These are phyloP conservation scores for Chlorencoelia australis DNA, from an alignment of 2,329 filamentous ascomycete genomes.

Conservation along the genomic window DNA sequence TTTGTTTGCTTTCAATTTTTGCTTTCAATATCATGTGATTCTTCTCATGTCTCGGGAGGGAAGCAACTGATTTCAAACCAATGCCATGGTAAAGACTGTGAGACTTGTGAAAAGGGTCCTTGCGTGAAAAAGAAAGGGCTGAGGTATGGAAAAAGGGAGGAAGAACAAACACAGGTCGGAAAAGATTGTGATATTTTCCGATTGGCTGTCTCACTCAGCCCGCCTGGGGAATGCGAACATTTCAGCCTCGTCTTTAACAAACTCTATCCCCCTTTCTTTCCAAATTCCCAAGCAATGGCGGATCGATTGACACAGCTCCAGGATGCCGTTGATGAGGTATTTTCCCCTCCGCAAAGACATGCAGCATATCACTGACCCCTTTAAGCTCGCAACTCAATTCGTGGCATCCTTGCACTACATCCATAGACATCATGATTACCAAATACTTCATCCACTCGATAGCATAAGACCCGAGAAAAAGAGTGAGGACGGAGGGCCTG, in stretches of 20 bases:
- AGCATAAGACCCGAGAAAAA: conserved; percentile 46
- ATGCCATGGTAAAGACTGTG: not conserved
- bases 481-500: conserved; percentile 14
- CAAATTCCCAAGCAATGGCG: conserved; percentile 39
- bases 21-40: conserved; percentile 9
- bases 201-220: conserved; percentile 2
- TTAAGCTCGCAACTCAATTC: conserved; percentile 57
- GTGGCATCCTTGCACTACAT: conserved; percentile 58
- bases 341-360: conserved; percentile 9
- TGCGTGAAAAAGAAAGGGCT: not conserved
- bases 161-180: not conserved
- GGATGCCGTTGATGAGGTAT: conserved; percentile 73
- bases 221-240: not conserved
- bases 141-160: not conserved
- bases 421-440: conserved; percentile 57
- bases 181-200: conserved; percentile 5
- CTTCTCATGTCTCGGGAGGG: not conserved
- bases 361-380: conserved; percentile 6
- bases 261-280: not conserved
- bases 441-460: conserved; percentile 46
- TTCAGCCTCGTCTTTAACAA: conserved; percentile 1
- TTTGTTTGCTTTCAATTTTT: conserved; percentile 6
- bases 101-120: no score
- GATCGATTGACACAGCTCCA: conserved; percentile 77
- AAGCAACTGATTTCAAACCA: not conserved